Base-by-base conservation (phyloP, 2,329 filamentous ascomycete genomes). In the Erysiphe pulchra region DNA sequence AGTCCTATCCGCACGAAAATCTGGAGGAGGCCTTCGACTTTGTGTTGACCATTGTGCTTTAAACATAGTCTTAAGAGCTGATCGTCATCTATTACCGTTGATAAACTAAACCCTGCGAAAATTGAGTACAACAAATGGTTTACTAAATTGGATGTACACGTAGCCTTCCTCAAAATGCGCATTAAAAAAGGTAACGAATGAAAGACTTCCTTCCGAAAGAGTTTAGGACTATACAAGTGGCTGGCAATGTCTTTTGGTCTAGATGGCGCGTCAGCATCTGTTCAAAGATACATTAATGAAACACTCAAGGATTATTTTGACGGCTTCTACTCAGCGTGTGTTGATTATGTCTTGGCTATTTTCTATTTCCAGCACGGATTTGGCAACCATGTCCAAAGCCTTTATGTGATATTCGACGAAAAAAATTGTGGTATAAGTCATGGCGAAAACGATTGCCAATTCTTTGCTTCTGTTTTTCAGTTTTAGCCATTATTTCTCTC, bases 201-300 rank as follows among this genome's bases (percentile, higher is more conserved):
- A 28, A 33, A 41, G 14, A 42, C 38, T 1, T 28, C 45, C 13
- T 42, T 46, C 14, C 20, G 38, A 1, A 41, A 14, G 2, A 17
- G 38, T 42, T 42, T 34, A 17, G 38, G 28, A 2, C 32, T 42
- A 1, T 46, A 24, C 14, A 31, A 46, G 14, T 48, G 34, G 31
- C 17, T 33, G 8, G 44, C 47, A 1, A n/a, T 47, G 32, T 43
- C 32, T 2, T 47, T 49, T 37, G 44, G 46, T 6, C 16, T 49
- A 8, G 36, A 20, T 18, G 42, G 46, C 8, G 36, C 32, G 6
- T 42, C 45, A 1, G 38, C 45, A 5, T 43, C 45, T 3, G 47
- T 42, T 33, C 45, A 49, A 31, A 42, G 40, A 32, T 17, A 32
- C 6, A 42, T 42, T 2, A 42, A 42, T 6, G 32, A 44, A 14